Conservation (phyloP, 2,329 filamentous ascomycete genomes). For the Cercospora sesami region DNA sequence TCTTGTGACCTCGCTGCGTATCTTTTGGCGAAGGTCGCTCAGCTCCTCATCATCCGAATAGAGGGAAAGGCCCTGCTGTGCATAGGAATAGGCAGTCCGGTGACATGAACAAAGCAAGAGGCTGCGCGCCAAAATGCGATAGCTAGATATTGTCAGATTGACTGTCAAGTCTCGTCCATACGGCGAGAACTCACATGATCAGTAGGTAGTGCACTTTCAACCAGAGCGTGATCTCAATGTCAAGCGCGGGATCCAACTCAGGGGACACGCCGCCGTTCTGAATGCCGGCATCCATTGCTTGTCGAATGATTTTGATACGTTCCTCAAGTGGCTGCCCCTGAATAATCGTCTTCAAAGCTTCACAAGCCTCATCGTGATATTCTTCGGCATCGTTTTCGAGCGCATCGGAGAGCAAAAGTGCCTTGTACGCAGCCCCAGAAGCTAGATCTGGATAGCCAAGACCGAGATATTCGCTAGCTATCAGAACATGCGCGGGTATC, state of each 20-base stretch:
- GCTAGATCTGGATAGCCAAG: slow-evolving; percentile 89
- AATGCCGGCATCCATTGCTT: slow-evolving; percentile 26
- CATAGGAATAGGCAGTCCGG: slow-evolving; percentile 65
- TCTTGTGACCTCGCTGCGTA: slow-evolving; percentile 40
- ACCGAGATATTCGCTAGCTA: slow-evolving; percentile 69
- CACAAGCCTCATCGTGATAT: slow-evolving; percentile 69
- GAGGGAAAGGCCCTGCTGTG: slow-evolving; percentile 59
- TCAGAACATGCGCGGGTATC: slow-evolving; percentile 46
- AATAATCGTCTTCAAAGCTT: slow-evolving; percentile 42
- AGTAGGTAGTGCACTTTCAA: slow-evolving; percentile 41
- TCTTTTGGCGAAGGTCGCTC: slow-evolving; percentile 54
- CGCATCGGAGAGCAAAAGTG: slow-evolving; percentile 82
- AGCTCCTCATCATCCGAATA: slow-evolving; percentile 60
- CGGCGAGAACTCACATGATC: slow-evolving; percentile 24
- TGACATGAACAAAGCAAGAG: slow-evolving; percentile 64
- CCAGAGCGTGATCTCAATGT: slow-evolving; percentile 48
- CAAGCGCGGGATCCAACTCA: slow-evolving; percentile 28
- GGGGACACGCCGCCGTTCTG: slow-evolving; percentile 19
- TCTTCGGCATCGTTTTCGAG: slow-evolving; percentile 76
- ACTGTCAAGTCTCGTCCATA: not conserved
- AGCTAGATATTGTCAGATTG: slow-evolving; percentile 22
- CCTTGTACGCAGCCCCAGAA: slow-evolving; percentile 84
- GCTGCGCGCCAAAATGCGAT: slow-evolving; percentile 47
- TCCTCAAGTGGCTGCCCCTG: slow-evolving; percentile 43
- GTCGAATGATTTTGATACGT: slow-evolving; percentile 33